Evolutionary conservation across 768 basidiomycete species (phyloP), one percentile per base, ranked within the genome.

Genomic region (Hemileccinum rubropunctum): DNA sequence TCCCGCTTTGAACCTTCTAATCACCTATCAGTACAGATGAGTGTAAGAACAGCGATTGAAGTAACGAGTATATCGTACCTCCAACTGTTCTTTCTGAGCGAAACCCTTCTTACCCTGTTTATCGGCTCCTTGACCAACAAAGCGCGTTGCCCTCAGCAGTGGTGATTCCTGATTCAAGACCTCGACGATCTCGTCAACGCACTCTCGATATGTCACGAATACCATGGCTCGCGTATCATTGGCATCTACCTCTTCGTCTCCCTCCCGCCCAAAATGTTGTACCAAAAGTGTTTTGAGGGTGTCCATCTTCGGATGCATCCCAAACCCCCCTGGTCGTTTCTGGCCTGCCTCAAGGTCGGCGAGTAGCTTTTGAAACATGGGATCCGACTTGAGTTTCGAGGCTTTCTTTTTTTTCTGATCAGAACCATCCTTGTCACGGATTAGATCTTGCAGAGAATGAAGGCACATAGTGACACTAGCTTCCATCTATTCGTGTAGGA

Each of bases 291-390:
- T 72, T 50, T 83, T 83, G 11, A 95, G 76, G 50, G 78, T 84
- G 41, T 92, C 91, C 83, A 98, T 87, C 73, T 99, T 99, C 4
- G 95, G 95, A 69, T 99, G 95, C 46, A 78, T 64, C 1, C 75
- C 65, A 59, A 85, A 83, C 4, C 83, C 84, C 5, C 57, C 60
- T 10, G 60, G 55, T 9, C 69, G 66, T 23, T 69, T 71, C 46
- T 71, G 71, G 61, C 83, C 80, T n/a, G 60, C 61, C 45, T 88
- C 82, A 15, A 95, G 74, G 62, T 90, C 86, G 32, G 71, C 65
- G 56, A 93, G 75, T 23, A 93, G 69, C 26, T 76, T 77, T 58
- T 82, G 78, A 54, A 90, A 91, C 34, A 76, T 71, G 0, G 79
- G 68, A 57, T 88, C 79, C 13, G 76, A 73, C 35, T 70, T 72